Percentiles rank a stretch among this genome's conserved stretches.
Evolutionary conservation across 2,329 filamentous ascomycete species (phyloP).

Genomic region (Pseudohalonectria lignicola): DNA sequence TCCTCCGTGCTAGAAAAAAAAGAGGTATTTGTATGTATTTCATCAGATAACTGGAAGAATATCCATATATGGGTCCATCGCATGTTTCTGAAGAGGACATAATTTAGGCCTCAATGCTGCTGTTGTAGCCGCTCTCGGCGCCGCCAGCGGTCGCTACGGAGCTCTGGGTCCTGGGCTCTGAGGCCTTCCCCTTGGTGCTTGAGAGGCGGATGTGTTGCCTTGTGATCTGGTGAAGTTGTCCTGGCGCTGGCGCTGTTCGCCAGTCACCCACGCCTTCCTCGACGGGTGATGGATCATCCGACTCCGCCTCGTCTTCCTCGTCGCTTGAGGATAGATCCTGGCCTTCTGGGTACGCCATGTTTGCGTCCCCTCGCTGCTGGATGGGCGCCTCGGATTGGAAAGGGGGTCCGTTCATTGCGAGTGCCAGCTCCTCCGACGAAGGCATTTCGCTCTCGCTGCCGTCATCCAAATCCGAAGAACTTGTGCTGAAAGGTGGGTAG

Average conservation of each 20-base stretch:
- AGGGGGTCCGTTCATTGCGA: neutral
- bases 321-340: conserved; percentile 28
- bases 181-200: neutral
- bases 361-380: conserved; percentile 15
- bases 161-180: conserved; percentile 14
- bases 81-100: too few species aligned
- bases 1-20: too few species aligned
- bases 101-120: conserved; percentile 21
- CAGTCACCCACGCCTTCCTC: too few species aligned
- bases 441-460: conserved; percentile 9
- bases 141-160: conserved; percentile 29
- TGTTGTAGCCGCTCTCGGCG: conserved; percentile 25
- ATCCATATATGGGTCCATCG: too few species aligned
- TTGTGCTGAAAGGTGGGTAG: conserved; percentile 33
- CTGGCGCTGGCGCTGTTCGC: too few species aligned
- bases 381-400: neutral
- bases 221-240: too few species aligned
- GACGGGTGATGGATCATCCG: neutral
- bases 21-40: too few species aligned
- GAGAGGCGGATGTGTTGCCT: too few species aligned
- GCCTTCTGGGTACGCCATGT: conserved; percentile 25
- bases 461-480: conserved; percentile 14
- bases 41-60: too few species aligned
- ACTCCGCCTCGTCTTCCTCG: conserved; percentile 15
- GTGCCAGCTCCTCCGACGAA: conserved; percentile 16